Conservation (phyloP, 192 early-diverging fungal species). For the Blastocladiella britannica region DNA sequence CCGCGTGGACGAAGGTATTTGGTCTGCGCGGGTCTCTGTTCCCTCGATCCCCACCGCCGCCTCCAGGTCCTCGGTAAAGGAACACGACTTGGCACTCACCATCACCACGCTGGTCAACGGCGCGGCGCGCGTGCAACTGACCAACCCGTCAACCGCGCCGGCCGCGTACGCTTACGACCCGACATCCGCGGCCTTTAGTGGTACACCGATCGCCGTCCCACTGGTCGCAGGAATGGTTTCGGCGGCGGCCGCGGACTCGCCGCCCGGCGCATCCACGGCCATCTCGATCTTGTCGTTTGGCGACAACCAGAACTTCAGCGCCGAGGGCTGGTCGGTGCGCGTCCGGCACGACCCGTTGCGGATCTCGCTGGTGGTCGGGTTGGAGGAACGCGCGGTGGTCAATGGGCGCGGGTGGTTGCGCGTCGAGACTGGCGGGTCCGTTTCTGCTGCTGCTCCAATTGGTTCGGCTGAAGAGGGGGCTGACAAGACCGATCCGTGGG, state of each 20-base stretch:
- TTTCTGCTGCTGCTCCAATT: neutral
- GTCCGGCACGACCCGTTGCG: conserved; percentile 4
- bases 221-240: too few species aligned
- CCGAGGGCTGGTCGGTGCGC: conserved; percentile 2
- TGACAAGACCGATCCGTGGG: neutral
- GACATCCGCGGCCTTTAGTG: neutral
- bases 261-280: too few species aligned
- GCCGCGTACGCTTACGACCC: conserved; percentile 1
- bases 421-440: neutral
- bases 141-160: conserved; percentile 1
- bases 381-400: neutral
- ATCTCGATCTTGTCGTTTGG: neutral
- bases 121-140: neutral
- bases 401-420: neutral
- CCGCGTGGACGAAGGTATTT: conserved; percentile 26
- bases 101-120: neutral
- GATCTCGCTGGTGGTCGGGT: neutral
- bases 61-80: neutral
- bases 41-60: neutral
- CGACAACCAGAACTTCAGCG: neutral
- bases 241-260: too few species aligned
- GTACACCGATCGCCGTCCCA: neutral
- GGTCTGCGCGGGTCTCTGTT: conserved; percentile 7
- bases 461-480: neutral
- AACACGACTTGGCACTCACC: neutral